Base-by-base conservation (phyloP, 164 flowering plant genomes). In the Magnolia sinica region DNA sequence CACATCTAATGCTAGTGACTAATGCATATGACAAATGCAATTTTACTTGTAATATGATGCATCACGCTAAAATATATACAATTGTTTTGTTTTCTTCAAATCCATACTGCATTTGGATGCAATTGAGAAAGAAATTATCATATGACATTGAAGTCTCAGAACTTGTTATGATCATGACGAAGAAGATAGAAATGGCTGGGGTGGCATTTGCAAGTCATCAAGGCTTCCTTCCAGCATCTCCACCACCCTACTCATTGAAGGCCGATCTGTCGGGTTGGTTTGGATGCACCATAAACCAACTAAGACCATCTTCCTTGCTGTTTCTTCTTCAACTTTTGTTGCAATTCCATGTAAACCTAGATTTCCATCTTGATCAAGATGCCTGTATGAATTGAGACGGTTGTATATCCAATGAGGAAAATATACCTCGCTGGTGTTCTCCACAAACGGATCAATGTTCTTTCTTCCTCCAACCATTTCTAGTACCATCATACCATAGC, bases 1-100 rank as follows among this genome's bases (percentile, higher is more conserved):
- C 68, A 76, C 81, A 14, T 75, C 77, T 70, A 49, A 70, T 67
- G 52, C 67, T 49, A 82, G 77, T 76, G 52, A 20, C 29, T 75
- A 61, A 80, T 65, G 68, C 24, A 37, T 3, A 24, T 24, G 27
- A 24, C 27, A 24, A 24, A 24, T 24, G 27, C 27, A 24, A 24
- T 24, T 24, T 24, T 24, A 1, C 1, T 24, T 24, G 27, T 24
- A 24, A 24, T 24, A 24, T 24, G 27, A 24, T 65, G 68, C 24
- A 37, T 37, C 45, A 37, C 4, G 45, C 45, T 37, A 37, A 3
- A 3, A 37, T 37, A 4, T 37, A 37, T 37, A 31, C 37, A 31
- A 37, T 37, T 37, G 45, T 37, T 37, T 37, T 37, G 45, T 37
- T 37, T 4, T 37, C 45, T 31, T 31, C 37, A 1, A 31, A 31